These are phyloP conservation scores for Puccinia novopanici DNA, from an alignment of 1,284 basidiomycete species.

Conservation along the genomic window DNA sequence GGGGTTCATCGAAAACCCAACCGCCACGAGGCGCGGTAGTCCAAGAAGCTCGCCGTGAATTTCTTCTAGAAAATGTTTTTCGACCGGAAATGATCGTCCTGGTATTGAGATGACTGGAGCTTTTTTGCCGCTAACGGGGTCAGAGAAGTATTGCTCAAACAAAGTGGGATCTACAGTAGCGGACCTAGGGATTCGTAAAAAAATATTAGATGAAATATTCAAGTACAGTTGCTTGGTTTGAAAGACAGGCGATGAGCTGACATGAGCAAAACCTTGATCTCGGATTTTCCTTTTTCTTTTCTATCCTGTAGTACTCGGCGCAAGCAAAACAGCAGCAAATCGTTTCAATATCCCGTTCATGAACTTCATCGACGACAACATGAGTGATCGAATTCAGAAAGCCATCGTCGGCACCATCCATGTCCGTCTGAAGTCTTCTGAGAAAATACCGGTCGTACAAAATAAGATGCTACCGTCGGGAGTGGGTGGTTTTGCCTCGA, in stretches of 20 bases:
- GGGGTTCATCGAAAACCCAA: conserved; percentile 76
- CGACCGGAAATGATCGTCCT: conserved; percentile 88
- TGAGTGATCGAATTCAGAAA: conserved; percentile 82
- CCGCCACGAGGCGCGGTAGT: conserved; percentile 59
- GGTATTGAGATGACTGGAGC: conserved; percentile 81
- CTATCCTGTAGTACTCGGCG: conserved; percentile 81
- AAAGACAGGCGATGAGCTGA: conserved; percentile 37
- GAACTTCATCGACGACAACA: conserved; percentile 91
- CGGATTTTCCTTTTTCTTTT: conserved; percentile 68
- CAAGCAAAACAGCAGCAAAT: conserved; percentile 84
- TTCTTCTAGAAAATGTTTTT: conserved; percentile 79
- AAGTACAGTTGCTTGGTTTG: neutral
- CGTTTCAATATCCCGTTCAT: conserved; percentile 96
- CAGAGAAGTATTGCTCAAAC: conserved; percentile 83
- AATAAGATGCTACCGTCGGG: conserved; percentile 82
- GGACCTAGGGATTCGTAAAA: conserved; percentile 61
- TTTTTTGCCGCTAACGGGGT: conserved; percentile 65
- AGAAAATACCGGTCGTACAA: conserved; percentile 90
- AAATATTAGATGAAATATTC: neutral
- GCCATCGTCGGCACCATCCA: conserved; percentile 62
- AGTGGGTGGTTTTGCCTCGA: conserved; percentile 78
- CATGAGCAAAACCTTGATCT: conserved; percentile 89
- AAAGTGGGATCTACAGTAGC: conserved; percentile 88
- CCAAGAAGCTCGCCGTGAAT: conserved; percentile 66
- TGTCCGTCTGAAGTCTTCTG: conserved; percentile 78